Base-by-base conservation (phyloP, 2,329 filamentous ascomycete genomes). In the Phoma herbarum region DNA sequence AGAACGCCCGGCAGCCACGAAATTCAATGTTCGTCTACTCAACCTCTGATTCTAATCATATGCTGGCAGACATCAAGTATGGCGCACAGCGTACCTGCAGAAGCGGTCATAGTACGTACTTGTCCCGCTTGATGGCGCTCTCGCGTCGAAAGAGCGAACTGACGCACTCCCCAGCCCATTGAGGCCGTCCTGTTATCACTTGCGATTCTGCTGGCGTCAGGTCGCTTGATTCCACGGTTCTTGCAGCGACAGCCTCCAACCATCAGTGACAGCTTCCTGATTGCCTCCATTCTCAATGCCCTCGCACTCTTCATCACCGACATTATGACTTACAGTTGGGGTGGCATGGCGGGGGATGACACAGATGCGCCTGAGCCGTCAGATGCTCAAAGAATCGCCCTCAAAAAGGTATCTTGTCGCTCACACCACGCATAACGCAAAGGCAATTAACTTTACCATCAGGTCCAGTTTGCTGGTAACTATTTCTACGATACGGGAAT, bases 401-500 rank as follows among this genome's bases (percentile, higher is more conserved):
- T 68, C 4, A 67, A 67, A 33, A 68, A 68, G 46, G 66, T 67
- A 42, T 16, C 2, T 1, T 18, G 35, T 20, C 4, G 7, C 6
- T 22, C 2, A 22, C 16, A 9, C 2, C n/a, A 25, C 3, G 23
- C 11, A 39, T 12, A 16, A 12, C n/a, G 10, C 22, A 37, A 31
- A 25, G 16, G 16, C n/a, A 20, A 12, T n/a, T 39, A 39, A 2
- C 2, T 6, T 9, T 5, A n/a, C 20, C 11, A 39, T 20, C n/a
- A 66, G 62, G 63, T 65, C 4, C 62, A 65, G 42, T 67, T 67
- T 25, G 63, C 61, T 4, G 64, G 62, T 6, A 67, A 64, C 44
- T 60, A 59, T 9, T 67, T 67, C 39, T 67, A 67, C 18, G 64
- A 67, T 12, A 64, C 59, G 16, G 64, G 64, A 4, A 67, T 67